phyloP scores from a whole-genome alignment of 2,329 filamentous ascomycete genomes.

The Gnomoniopsis smithogilvyi region DNA sequence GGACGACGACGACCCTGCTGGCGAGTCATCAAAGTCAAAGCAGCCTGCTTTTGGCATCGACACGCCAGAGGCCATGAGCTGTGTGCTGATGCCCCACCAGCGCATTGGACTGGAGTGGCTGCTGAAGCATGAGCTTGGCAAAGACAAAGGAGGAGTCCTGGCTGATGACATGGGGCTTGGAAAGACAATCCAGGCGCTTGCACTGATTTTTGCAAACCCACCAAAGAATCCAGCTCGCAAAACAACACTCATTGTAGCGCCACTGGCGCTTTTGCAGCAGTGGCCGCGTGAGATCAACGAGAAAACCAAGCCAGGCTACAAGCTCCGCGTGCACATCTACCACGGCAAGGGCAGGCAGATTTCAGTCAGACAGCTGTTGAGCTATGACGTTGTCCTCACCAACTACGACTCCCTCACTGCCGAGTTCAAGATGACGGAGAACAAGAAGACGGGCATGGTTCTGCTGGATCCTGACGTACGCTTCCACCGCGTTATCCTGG shows the following conservation, averaged over 20 bases:
- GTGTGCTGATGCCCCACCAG: neutral
- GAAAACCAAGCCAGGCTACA: neutral
- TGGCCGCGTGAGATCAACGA: neutral
- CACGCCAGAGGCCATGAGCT: neutral
- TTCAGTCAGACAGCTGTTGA: neutral
- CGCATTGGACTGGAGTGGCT: neutral
- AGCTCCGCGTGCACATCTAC: neutral
- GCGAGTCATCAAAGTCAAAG: too few species aligned
- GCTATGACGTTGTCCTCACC: neutral
- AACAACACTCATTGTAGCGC: neutral
- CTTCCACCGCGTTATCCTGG: slow-evolving; percentile 8
- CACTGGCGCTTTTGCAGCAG: neutral
- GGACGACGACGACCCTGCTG: neutral
- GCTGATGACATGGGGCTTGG: neutral
- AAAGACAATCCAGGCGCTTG: neutral
- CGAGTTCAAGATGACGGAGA: neutral
- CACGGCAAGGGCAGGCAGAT: neutral
- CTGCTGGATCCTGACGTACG: neutral
- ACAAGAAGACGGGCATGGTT: neutral
- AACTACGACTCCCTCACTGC: neutral
- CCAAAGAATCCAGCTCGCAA: neutral
- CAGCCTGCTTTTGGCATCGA: too few species aligned
- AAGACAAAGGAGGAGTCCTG: neutral
- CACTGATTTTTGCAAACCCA: neutral
- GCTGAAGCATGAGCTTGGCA: neutral